phyloP scores from a whole-genome alignment of 768 basidiomycete genomes.

The Leucogyrophana mollusca region DNA sequence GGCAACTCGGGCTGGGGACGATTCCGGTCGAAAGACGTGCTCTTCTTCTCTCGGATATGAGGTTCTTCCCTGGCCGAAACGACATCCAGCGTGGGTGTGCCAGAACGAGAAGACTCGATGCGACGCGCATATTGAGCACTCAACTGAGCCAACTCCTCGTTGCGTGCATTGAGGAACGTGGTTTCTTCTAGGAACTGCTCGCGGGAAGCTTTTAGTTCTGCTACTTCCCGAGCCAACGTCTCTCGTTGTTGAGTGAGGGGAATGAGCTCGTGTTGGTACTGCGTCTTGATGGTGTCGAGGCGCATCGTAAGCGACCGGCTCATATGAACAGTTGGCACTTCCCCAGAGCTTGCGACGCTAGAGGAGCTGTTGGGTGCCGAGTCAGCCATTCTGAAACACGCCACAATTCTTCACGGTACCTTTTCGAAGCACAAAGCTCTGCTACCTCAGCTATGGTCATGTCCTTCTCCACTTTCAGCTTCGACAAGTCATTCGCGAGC shows the following conservation, averaged over 20 bases:
- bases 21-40: constrained; percentile 26
- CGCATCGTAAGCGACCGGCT: constrained; percentile 79
- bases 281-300: constrained; percentile 81
- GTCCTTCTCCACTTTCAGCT: constrained; percentile 86
- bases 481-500: constrained; percentile 84
- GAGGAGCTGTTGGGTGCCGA: constrained; percentile 17
- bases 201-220: constrained; percentile 81
- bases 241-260: constrained; percentile 85
- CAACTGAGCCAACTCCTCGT: constrained; percentile 89
- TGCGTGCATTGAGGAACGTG: constrained; percentile 83
- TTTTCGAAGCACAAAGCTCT: constrained; percentile 74
- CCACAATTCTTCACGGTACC: constrained; percentile 40
- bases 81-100: constrained; percentile 12
- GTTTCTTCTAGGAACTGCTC: constrained; percentile 92
- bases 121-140: constrained; percentile 80
- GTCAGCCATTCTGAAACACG: constrained; percentile 16
- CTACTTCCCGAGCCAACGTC: constrained; percentile 72
- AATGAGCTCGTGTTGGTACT: constrained; percentile 85
- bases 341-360: constrained; percentile 24
- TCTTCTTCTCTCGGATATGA: constrained; percentile 21
- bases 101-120: constrained; percentile 47
- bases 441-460: constrained; percentile 92
- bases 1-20: constrained; percentile 12
- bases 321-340: constrained; percentile 42
- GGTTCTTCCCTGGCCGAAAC: constrained; percentile 8